Percentiles rank a stretch among this genome's conserved stretches.
Conservation (phyloP, 2,329 filamentous ascomycete species). For the Penicillium italicum region DNA sequence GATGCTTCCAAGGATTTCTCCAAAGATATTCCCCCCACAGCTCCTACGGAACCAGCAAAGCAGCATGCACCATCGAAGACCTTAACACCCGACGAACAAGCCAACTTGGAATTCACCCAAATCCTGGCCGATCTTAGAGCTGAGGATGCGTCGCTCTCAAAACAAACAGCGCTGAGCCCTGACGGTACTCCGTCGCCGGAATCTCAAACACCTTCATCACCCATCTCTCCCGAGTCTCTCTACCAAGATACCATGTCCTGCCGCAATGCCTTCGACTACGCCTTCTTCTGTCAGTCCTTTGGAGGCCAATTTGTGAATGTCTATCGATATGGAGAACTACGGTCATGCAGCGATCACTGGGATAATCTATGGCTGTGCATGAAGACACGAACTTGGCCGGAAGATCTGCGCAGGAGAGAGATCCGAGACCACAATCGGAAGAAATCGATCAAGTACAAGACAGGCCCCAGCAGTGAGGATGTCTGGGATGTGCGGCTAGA, state of each 20-base stretch:
- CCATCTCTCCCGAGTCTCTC: constrained; percentile 61
- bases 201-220: constrained; percentile 22
- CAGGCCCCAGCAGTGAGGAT: constrained; percentile 76
- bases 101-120: constrained; percentile 53
- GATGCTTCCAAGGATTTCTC: constrained; percentile 20
- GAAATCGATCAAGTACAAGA: constrained; percentile 64
- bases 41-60: constrained; percentile 14
- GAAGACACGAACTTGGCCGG: constrained; percentile 65
- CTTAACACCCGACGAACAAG: constrained; percentile 46
- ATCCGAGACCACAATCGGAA: constrained; percentile 66
- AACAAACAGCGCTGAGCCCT: neutral
- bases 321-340: constrained; percentile 78
- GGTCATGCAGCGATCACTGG: constrained; percentile 80
- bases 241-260: constrained; percentile 85
- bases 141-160: constrained; percentile 19
- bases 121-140: constrained; percentile 50
- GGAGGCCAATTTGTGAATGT: constrained; percentile 89
- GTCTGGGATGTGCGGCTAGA: constrained; percentile 74
- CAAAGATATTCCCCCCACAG: constrained; percentile 14
- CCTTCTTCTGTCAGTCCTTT: constrained; percentile 89
- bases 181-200: constrained; percentile 3
- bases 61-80: constrained; percentile 24
- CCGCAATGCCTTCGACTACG: constrained; percentile 82
- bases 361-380: constrained; percentile 98
- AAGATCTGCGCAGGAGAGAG: constrained; percentile 55